Evolutionary conservation across 2,329 filamentous ascomycete genomes (phyloP).

Genomic region (Huntiella moniliformis): DNA sequence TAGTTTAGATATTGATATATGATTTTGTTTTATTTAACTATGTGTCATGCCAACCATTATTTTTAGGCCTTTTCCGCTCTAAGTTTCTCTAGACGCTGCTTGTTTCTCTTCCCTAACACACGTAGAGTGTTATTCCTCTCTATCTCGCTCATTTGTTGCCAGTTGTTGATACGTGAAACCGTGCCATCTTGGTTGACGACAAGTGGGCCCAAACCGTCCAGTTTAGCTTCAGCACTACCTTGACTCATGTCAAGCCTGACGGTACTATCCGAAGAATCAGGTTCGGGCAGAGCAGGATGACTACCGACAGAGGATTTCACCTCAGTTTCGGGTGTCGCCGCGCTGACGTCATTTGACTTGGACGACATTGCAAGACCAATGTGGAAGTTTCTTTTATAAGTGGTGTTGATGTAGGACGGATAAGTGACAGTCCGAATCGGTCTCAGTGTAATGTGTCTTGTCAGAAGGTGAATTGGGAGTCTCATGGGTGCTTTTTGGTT

Average conservation of each 20-base stretch:
- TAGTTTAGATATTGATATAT: too few relatives aligned
- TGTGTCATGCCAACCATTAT: background rate
- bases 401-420: too few relatives aligned
- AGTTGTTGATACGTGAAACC: slow-evolving; percentile 52
- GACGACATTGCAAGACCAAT: too few relatives aligned
- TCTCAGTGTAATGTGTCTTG: too few relatives aligned
- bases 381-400: too few relatives aligned
- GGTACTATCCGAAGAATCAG: slow-evolving; percentile 4
- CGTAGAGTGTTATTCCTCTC: slow-evolving; percentile 50
- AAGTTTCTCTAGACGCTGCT: slow-evolving; percentile 38
- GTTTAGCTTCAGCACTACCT: slow-evolving; percentile 26
- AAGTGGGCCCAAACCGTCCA: slow-evolving; percentile 53
- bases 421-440: too few relatives aligned
- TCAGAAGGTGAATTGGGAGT: too few relatives aligned
- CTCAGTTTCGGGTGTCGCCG: background rate
- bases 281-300: slow-evolving; percentile 12
- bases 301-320: too few relatives aligned
- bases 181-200: slow-evolving; percentile 58
- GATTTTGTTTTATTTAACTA: too few relatives aligned
- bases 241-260: slow-evolving; percentile 19
- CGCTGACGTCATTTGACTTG: too few relatives aligned
- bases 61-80: slow-evolving; percentile 1
- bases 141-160: slow-evolving; percentile 49
- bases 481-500: background rate
- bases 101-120: slow-evolving; percentile 50